Conservation (phyloP, 2,329 filamentous ascomycete genomes). For the Botrytis aclada region DNA sequence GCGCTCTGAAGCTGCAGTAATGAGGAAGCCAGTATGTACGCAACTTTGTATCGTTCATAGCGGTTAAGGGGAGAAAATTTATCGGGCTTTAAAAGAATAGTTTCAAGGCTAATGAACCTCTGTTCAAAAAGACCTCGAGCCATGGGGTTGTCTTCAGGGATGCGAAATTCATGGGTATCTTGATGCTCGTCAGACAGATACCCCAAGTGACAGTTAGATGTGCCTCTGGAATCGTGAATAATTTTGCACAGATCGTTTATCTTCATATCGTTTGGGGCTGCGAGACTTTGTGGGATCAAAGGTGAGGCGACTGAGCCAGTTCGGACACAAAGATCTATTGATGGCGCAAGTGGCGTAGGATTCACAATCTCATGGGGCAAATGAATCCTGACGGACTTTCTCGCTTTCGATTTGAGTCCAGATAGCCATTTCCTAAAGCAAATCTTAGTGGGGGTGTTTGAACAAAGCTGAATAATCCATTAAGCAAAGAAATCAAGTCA, state of each 20-base stretch:
- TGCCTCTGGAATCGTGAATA: not conserved
- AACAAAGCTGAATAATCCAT: too few species aligned
- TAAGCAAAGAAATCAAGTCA: too few species aligned
- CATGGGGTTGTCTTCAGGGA: conserved; percentile 3
- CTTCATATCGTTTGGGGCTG: not conserved
- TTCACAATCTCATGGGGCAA: not conserved
- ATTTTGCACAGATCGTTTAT: conserved; percentile 28
- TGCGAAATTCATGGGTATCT: conserved; percentile 18
- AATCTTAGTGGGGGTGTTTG: too few species aligned
- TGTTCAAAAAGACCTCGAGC: not conserved
- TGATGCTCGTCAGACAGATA: conserved; percentile 25
- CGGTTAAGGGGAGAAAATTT: conserved; percentile 19
- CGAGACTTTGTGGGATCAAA: not conserved
- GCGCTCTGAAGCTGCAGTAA: conserved; percentile 31
- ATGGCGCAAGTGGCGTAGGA: not conserved
- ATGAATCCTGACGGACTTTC: conserved; percentile 19
- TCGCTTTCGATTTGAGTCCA: not conserved
- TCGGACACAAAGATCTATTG: not conserved
- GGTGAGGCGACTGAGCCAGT: not conserved
- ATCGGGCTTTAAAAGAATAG: conserved; percentile 19
- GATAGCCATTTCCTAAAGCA: conserved; percentile 16
- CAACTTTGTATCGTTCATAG: conserved; percentile 29
- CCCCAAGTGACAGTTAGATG: conserved; percentile 17
- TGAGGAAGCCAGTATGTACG: conserved; percentile 29
- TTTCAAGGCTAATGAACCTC: conserved; percentile 24